Conservation (phyloP, 306 rosid species). For the Argentina anserina region DNA sequence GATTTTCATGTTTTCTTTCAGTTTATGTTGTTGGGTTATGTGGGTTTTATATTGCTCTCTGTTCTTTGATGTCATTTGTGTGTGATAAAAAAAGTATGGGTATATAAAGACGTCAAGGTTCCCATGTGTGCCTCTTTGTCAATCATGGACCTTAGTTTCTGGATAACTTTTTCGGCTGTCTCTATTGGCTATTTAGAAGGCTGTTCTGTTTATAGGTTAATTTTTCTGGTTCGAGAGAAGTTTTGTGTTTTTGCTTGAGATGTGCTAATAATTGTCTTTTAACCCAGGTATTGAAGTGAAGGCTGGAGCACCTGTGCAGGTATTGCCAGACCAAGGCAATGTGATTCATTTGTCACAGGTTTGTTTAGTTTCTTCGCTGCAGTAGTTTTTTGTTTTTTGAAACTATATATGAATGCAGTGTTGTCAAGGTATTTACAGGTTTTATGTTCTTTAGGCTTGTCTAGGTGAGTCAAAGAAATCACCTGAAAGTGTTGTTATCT, state of each 20-base stretch:
- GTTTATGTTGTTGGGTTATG: neutral
- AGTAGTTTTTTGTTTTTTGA: neutral
- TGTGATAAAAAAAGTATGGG: no score
- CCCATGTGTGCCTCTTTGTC: no score
- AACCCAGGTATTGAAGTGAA: slow-evolving; percentile 78
- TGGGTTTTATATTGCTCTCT: neutral
- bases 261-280: neutral
- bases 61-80: neutral
- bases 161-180: no score
- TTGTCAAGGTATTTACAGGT: neutral
- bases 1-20: neutral
- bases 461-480: slow-evolving; percentile 71
- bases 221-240: no score
- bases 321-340: slow-evolving; percentile 31
- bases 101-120: no score
- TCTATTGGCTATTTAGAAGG: no score
- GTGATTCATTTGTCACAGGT: slow-evolving; percentile 89
- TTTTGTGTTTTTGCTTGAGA: neutral
- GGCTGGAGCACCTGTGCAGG: slow-evolving; percentile 59
- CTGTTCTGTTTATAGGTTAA: no score
- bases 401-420: neutral
- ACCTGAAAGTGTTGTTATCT: slow-evolving; percentile 43
- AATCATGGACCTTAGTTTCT: no score
- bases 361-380: neutral
- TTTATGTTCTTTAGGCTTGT: slow-evolving; percentile 46